Base-by-base conservation (phyloP, 1,139 yeast genomes). In the Saccharomyces hybrid region DNA sequence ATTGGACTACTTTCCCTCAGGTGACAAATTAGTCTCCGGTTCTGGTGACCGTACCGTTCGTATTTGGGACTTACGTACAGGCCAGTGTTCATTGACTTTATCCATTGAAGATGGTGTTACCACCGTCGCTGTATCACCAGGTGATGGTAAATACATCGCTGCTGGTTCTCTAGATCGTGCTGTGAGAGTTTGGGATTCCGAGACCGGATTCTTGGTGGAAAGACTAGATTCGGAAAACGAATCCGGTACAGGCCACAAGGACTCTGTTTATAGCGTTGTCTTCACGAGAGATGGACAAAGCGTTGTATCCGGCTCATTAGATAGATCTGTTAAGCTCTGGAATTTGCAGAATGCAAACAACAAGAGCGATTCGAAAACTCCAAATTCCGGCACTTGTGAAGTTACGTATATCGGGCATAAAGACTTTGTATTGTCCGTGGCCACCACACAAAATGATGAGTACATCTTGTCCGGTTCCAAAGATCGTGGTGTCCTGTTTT, bases 41-140 rank as follows among this genome's bases (percentile, higher is more conserved):
- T 87, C 96, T 16, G 99, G 98, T 54, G 99, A 93, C 74, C 82
- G 97, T 65, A 90, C 97, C 20, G 97, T 93, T 51, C 82, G 97
- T 71, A 88, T 93, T 69, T 93, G 99, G 99, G 97, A 91, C 72
- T 82, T 91, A 72, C 86, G 89, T 66, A 81, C 89, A 49, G 95
- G 97, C 28, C 95, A 88, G 74, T 89, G 97, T 69, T 86, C 93
- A 48, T 78, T 89, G 68, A 90, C 97, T 52, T 78, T 89, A 64
- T 83, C 91, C 32, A 91, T 93, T 64, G 98, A 93, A 73, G 99
- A 93, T 69, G 99, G 98, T 61, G 98, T 93, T 52, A 93, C 98
- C 54, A 93, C 99, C 0, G 98, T 93, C 50, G 97, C 97, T 14
- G 95, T 91, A 38, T 88, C 97, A 20, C 97, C 98, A 52, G 66